Percentiles rank a stretch among this genome's conserved stretches.
phyloP scores from a whole-genome alignment of 2,329 filamentous ascomycete genomes.

The Penicillium sp. region DNA sequence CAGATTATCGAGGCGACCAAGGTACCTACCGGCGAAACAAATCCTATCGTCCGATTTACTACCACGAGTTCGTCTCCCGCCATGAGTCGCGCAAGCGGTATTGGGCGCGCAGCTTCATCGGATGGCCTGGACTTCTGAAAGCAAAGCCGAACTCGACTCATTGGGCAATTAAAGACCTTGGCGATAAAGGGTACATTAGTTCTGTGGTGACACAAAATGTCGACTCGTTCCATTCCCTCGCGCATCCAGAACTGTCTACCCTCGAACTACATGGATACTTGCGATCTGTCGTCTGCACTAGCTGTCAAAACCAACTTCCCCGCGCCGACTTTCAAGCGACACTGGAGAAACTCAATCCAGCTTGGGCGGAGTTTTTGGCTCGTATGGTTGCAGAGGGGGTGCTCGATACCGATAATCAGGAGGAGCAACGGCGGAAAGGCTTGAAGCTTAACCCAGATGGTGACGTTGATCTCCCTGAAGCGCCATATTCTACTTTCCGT shows the following conservation, averaged over 20 bases:
- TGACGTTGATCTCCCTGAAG: constrained; percentile 84
- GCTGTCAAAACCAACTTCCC: constrained; percentile 69
- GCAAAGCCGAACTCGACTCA: constrained; percentile 80
- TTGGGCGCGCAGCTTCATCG: constrained; percentile 92
- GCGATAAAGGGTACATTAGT: constrained; percentile 67
- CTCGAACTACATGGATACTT: constrained; percentile 91
- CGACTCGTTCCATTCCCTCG: constrained; percentile 81
- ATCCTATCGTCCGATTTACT: constrained; percentile 87
- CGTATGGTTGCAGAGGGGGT: constrained; percentile 72
- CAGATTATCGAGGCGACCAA: constrained; percentile 85
- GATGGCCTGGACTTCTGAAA: constrained; percentile 78
- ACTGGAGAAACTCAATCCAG: constrained; percentile 75
- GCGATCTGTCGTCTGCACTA: constrained; percentile 74
- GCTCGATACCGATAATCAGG: constrained; percentile 72
- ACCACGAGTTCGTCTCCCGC: constrained; percentile 76
- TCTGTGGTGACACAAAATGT: constrained; percentile 93
- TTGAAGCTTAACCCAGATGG: constrained; percentile 89
- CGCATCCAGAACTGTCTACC: constrained; percentile 72
- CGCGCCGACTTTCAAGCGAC: constrained; percentile 73
- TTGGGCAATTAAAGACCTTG: constrained; percentile 70
- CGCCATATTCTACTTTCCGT: constrained; percentile 83
- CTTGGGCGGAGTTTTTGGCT: constrained; percentile 74
- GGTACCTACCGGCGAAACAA: constrained; percentile 93
- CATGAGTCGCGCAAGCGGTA: constrained; percentile 89
- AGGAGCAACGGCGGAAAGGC: constrained; percentile 64